These are phyloP conservation scores for Sanghuangporus sanghuang DNA, from an alignment of 1,284 basidiomycete species.

Conservation along the genomic window DNA sequence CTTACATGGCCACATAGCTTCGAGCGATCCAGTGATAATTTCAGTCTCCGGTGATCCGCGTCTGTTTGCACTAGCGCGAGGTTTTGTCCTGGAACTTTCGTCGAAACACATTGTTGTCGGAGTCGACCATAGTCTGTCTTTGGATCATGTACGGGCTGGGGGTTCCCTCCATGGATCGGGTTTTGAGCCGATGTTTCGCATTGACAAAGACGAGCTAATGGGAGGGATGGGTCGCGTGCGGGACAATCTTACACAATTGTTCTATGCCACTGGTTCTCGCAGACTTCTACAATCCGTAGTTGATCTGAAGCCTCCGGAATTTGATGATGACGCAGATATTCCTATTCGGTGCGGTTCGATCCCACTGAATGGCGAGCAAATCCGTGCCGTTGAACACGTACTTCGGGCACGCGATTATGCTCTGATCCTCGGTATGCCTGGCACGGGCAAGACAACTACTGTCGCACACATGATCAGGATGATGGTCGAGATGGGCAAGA, in stretches of 20 bases:
- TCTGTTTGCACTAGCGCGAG: constrained; percentile 78
- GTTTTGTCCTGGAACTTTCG: constrained; percentile 75
- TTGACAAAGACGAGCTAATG: constrained; percentile 91
- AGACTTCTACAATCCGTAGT: constrained; percentile 73
- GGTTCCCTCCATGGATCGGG: constrained; percentile 15
- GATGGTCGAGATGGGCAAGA: constrained; percentile 79
- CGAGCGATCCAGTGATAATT: constrained; percentile 76
- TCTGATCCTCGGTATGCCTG: constrained; percentile 94
- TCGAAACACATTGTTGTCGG: constrained; percentile 67
- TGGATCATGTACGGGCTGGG: constrained; percentile 35
- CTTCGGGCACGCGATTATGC: constrained; percentile 86
- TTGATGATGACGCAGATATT: constrained; percentile 36
- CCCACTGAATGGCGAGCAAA: constrained; percentile 73
- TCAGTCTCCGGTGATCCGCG: constrained; percentile 76
- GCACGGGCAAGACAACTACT: constrained; percentile 96
- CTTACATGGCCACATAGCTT: constrained; percentile 73
- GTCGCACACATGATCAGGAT: constrained; percentile 84
- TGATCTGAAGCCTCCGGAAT: constrained; percentile 70
- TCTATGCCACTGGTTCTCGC: constrained; percentile 71
- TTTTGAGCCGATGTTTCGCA: constrained; percentile 60
- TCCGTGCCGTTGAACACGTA: constrained; percentile 67
- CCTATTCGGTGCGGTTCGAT: constrained; percentile 12
- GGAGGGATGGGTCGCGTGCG: constrained; percentile 85
- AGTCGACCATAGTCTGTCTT: constrained; percentile 75
- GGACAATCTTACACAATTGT: constrained; percentile 86